Evolutionary conservation across 345 rosid species (phyloP).

Genomic region (Eucalyptus coolabah): DNA sequence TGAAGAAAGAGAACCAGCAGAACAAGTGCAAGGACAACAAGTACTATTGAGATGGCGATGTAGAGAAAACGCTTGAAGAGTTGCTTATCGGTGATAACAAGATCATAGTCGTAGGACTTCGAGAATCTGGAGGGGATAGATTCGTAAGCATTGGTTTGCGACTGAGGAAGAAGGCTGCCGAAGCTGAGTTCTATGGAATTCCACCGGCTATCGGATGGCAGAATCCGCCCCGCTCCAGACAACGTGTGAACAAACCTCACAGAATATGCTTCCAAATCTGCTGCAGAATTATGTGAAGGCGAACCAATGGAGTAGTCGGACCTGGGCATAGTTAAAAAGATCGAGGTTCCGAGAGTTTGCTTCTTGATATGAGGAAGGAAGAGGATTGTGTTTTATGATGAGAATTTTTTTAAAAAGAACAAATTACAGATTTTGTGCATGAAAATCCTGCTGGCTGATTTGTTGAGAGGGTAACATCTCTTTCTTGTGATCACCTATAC

Average conservation of each 20-base stretch:
- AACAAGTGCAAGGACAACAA: conserved; percentile 5
- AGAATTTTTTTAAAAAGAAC: neutral
- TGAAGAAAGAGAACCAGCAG: conserved; percentile 23
- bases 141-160: conserved; percentile 6
- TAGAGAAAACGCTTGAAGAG: conserved; percentile 29
- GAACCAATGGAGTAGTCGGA: neutral
- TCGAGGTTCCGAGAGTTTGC: neutral
- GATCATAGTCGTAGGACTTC: conserved; percentile 32
- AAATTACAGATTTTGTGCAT: neutral
- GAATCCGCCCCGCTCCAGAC: conserved; percentile 25
- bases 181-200: conserved; percentile 25
- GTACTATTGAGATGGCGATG: conserved; percentile 1
- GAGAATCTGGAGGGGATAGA: conserved; percentile 34
- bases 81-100: conserved; percentile 25
- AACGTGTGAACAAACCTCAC: conserved; percentile 19
- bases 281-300: neutral
- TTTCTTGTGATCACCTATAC: neutral
- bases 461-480: neutral
- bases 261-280: neutral
- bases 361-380: neutral
- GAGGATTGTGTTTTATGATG: neutral
- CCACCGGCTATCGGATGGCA: conserved; percentile 35
- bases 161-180: conserved; percentile 4
- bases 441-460: neutral
- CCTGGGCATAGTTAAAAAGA: neutral